Evolutionary conservation across 1,139 yeast species (phyloP).

Genomic region (Hanseniaspora gamundiae): DNA sequence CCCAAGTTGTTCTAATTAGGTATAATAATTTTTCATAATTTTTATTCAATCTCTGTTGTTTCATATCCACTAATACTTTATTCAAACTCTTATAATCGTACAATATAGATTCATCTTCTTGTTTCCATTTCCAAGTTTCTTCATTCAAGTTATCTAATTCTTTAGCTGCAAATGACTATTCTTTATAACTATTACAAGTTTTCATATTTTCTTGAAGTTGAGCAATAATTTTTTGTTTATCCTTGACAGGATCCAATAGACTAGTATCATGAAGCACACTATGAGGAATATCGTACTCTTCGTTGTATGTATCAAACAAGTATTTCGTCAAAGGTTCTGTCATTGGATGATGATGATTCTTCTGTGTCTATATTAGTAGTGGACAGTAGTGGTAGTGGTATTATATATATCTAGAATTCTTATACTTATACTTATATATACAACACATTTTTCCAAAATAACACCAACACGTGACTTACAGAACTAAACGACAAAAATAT

Average conservation of each 20-base stretch:
- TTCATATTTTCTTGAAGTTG: conserved; percentile 38
- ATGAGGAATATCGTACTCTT: background rate
- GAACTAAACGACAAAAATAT: too few species aligned
- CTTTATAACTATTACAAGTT: conserved; percentile 50
- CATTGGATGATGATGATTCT: too few species aligned
- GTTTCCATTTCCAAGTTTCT: conserved; percentile 57
- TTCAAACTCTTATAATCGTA: conserved; percentile 62
- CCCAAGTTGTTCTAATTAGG: conserved; percentile 73
- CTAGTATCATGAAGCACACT: background rate
- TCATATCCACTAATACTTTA: conserved; percentile 43
- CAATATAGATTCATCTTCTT: conserved; percentile 42
- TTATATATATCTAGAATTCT: too few species aligned
- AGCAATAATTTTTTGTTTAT: conserved; percentile 18
- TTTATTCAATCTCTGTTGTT: conserved; percentile 41
- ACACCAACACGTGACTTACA: too few species aligned
- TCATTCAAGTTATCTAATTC: conserved; percentile 54
- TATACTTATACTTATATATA: too few species aligned
- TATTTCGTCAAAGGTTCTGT: background rate
- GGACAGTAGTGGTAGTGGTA: too few species aligned
- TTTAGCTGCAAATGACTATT: conserved; percentile 57
- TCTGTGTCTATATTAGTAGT: background rate
- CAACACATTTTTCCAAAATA: too few species aligned
- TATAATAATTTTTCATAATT: conserved; percentile 56
- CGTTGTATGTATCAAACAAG: background rate
- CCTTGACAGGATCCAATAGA: background rate